Evolutionary conservation across 805 yeast genomes (phyloP).

Genomic region (Yamadazyma takamatsuzukensis): DNA sequence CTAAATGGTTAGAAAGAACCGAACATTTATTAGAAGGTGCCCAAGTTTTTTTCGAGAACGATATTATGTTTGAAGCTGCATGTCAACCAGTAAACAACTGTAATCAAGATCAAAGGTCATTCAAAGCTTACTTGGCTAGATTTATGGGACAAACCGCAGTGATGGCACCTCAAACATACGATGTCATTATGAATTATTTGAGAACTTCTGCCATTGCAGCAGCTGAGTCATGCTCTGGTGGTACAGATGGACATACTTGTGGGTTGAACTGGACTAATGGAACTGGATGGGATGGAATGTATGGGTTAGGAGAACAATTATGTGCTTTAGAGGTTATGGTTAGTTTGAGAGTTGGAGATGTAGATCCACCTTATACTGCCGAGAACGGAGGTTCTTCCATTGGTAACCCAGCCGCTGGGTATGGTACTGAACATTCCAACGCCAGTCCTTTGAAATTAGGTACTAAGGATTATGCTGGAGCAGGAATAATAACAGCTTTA

Average conservation of each 20-base stretch:
- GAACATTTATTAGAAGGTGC: constrained; percentile 52
- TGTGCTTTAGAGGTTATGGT: constrained; percentile 64
- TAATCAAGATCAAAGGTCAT: constrained; percentile 86
- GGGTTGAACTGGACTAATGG: constrained; percentile 61
- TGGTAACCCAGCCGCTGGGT: constrained; percentile 71
- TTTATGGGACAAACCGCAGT: constrained; percentile 71
- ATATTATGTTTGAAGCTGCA: constrained; percentile 74
- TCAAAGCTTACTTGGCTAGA: constrained; percentile 79
- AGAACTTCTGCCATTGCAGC: constrained; percentile 50
- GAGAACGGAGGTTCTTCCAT: constrained; percentile 64
- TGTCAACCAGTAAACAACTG: constrained; percentile 68
- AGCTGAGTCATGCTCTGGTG: constrained; percentile 70
- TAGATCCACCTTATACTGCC: constrained; percentile 61
- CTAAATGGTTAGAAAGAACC: constrained; percentile 64
- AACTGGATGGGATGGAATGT: constrained; percentile 57
- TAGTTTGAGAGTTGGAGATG: constrained; percentile 35
- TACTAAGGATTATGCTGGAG: constrained; percentile 76
- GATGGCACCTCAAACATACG: constrained; percentile 59
- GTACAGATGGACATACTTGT: constrained; percentile 72
- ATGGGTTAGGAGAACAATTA: constrained; percentile 81
- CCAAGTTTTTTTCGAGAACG: constrained; percentile 48
- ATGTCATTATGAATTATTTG: constrained; percentile 43
- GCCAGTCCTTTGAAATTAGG: constrained; percentile 40
- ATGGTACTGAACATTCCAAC: constrained; percentile 34
- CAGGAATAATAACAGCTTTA: constrained; percentile 80